phyloP scores from a whole-genome alignment of 352 stramenopile species.

The Pythium aquatile region DNA sequence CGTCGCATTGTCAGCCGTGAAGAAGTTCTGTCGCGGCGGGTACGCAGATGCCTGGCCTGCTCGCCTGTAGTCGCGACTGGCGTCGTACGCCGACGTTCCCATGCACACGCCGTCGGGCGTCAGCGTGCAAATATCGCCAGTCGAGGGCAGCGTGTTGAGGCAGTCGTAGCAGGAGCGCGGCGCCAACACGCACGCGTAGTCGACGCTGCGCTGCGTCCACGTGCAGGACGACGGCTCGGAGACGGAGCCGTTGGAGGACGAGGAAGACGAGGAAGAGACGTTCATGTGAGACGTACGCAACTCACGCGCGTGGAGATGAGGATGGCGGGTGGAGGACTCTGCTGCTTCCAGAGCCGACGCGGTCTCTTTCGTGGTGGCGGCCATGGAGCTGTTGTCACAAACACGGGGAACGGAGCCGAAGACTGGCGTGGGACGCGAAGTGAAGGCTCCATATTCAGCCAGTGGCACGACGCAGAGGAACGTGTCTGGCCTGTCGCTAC shows the following conservation, averaged over 20 bases:
- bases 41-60: conserved; percentile 31
- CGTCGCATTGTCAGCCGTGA: conserved; percentile 45
- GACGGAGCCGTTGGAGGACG: not conserved
- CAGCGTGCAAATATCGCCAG: conserved; percentile 43
- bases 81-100: conserved; percentile 42
- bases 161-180: conserved; percentile 38
- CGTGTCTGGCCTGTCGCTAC: conserved; percentile 12
- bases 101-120: conserved; percentile 46
- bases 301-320: not conserved
- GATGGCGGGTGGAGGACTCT: not conserved
- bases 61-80: conserved; percentile 48
- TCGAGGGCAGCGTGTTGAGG: conserved; percentile 27
- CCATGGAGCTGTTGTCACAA: not conserved
- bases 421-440: conserved; percentile 2
- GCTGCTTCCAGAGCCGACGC: too few species aligned
- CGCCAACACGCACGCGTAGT: conserved; percentile 37
- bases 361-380: not conserved
- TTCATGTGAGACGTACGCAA: conserved; percentile 22
- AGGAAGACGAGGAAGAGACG: conserved; percentile 17
- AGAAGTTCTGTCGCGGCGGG: conserved; percentile 64
- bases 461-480: conserved; percentile 17
- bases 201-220: conserved; percentile 32
- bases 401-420: conserved; percentile 1
- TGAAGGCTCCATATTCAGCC: conserved; percentile 6
- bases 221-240: conserved; percentile 36